Conservation (phyloP, 192 early-diverging fungal species). For the Allomyces arbusculus region DNA sequence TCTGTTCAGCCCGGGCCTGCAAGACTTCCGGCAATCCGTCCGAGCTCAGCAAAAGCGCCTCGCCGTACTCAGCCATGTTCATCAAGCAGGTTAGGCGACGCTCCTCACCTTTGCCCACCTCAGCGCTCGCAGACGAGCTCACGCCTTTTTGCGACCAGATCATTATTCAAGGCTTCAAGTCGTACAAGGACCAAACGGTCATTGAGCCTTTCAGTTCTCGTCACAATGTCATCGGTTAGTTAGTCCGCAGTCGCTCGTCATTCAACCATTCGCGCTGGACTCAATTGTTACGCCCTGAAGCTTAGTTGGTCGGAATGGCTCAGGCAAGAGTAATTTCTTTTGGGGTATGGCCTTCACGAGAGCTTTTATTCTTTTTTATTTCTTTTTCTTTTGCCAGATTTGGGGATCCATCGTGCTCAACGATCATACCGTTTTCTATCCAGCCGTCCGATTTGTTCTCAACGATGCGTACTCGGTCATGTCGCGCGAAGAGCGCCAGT, state of each 20-base stretch:
- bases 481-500: conserved; percentile 78
- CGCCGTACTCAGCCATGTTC: too few relatives aligned
- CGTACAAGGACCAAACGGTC: conserved; percentile 89
- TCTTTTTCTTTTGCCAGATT: background rate
- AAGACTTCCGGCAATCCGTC: too few relatives aligned
- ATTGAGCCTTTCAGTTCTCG: conserved; percentile 78
- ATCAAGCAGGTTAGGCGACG: too few relatives aligned
- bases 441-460: conserved; percentile 86
- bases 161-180: conserved; percentile 97
- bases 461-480: conserved; percentile 89
- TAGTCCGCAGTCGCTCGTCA: background rate
- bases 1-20: too few relatives aligned
- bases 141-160: conserved; percentile 24
- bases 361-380: background rate
- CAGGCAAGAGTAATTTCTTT: conserved; percentile 97
- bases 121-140: too few relatives aligned
- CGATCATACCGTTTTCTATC: background rate
- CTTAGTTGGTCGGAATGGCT: conserved; percentile 83
- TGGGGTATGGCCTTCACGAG: conserved; percentile 31
- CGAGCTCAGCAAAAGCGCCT: too few relatives aligned
- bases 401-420: too few relatives aligned
- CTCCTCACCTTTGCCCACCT: too few relatives aligned
- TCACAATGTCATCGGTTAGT: conserved; percentile 86
- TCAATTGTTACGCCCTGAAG: background rate
- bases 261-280: too few relatives aligned